These are phyloP conservation scores for Plasmodium berghei DNA, from an alignment of 169 alveolate species.

Conservation along the genomic window DNA sequence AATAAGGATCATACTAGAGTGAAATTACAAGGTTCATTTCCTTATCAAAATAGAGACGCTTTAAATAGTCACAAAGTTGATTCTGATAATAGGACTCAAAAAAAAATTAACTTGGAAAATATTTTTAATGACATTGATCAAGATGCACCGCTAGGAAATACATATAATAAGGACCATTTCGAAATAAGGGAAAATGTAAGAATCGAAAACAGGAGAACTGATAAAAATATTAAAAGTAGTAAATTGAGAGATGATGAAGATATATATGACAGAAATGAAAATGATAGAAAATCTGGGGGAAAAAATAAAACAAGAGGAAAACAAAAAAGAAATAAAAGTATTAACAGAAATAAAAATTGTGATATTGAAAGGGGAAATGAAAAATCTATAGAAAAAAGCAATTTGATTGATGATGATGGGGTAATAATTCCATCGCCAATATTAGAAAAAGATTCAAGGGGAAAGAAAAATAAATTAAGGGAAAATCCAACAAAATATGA, in stretches of 20 bases:
- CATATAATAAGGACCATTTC: neutral
- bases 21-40: neutral
- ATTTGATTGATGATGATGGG: neutral
- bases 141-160: neutral
- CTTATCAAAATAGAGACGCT: neutral
- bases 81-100: slow-evolving; percentile 4
- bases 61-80: neutral
- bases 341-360: too few species aligned
- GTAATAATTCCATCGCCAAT: neutral
- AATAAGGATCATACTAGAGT: slow-evolving; percentile 9
- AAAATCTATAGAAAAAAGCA: too few species aligned
- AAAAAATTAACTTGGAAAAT: slow-evolving; percentile 68
- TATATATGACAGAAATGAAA: neutral
- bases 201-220: neutral
- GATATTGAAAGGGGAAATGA: too few species aligned
- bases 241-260: neutral
- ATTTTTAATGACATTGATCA: slow-evolving; percentile 69
- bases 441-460: neutral
- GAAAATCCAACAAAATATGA: too few species aligned
- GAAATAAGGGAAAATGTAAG: neutral
- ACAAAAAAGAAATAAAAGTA: too few species aligned
- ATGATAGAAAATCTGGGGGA: neutral
- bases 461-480: neutral
- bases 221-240: too few species aligned
- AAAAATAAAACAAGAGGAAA: neutral